These are phyloP conservation scores for Petunia hybrid DNA, from an alignment of 305 asterid genomes.

Conservation along the genomic window DNA sequence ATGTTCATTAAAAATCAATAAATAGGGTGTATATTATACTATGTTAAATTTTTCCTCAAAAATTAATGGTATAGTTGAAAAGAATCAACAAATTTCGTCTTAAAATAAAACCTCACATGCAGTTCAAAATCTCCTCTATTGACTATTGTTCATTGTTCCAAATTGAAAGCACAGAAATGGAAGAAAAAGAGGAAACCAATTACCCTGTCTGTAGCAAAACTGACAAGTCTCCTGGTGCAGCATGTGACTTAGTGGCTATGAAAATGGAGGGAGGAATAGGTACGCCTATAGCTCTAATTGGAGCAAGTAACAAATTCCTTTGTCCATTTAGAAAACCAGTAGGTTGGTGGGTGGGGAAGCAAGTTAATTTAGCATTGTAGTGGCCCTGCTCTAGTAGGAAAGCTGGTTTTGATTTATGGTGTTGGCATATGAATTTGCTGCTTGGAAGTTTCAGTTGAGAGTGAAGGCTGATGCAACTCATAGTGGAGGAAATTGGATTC, in stretches of 20 bases:
- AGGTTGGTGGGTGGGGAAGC: background rate
- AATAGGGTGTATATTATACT: too few species aligned
- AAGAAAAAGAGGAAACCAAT: background rate
- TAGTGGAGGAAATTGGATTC: constrained; percentile 10
- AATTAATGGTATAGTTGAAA: too few species aligned
- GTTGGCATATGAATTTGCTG: constrained; percentile 19
- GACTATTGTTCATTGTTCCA: too few species aligned
- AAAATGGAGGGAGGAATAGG: constrained; percentile 38
- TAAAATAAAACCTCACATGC: too few species aligned
- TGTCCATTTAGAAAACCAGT: constrained; percentile 22
- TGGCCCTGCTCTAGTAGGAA: too few species aligned
- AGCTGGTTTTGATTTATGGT: constrained; percentile 12
- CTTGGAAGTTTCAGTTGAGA: constrained; percentile 32
- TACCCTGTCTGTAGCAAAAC: constrained; percentile 55
- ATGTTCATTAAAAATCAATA: too few species aligned
- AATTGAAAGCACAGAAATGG: background rate
- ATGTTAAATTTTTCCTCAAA: too few species aligned
- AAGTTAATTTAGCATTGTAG: too few species aligned
- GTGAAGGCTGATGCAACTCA: constrained; percentile 46
- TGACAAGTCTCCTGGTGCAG: constrained; percentile 51
- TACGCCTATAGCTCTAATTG: constrained; percentile 5
- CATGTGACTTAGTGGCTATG: constrained; percentile 40
- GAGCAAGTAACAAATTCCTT: background rate
- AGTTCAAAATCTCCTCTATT: background rate
- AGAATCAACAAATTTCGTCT: too few species aligned